phyloP scores from a whole-genome alignment of 148 eudicot species.

The Selenicereus undatus region DNA sequence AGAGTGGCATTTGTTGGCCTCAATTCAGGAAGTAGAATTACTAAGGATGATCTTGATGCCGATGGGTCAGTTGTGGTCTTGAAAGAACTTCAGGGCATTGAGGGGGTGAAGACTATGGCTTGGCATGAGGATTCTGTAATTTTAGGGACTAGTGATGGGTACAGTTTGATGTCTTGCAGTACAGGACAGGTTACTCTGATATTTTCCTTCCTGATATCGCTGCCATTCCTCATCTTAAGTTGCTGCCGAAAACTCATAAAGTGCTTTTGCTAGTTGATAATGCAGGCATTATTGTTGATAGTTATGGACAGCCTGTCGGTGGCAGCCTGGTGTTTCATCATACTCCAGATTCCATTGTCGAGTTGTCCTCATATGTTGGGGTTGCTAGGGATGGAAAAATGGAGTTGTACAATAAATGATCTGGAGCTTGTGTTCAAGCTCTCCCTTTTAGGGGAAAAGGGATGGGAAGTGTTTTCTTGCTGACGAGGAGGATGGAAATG shows the following conservation, averaged over 20 bases:
- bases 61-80: constrained; percentile 44
- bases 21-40: constrained; percentile 17
- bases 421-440: constrained; percentile 65
- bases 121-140: constrained; percentile 85
- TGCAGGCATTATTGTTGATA: constrained; percentile 68
- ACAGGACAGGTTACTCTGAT: constrained; percentile 58
- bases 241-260: constrained; percentile 52
- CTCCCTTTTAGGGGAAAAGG: constrained; percentile 48
- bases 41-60: constrained; percentile 12
- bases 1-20: constrained; percentile 61
- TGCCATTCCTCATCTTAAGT: constrained; percentile 54
- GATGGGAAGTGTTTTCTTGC: constrained; percentile 47
- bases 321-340: constrained; percentile 83
- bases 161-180: constrained; percentile 65
- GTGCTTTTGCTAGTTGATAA: constrained; percentile 84
- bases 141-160: constrained; percentile 64
- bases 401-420: constrained; percentile 76
- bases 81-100: constrained; percentile 73
- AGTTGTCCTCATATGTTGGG: constrained; percentile 56
- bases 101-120: constrained; percentile 51
- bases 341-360: constrained; percentile 69
- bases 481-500: constrained; percentile 52
- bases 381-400: constrained; percentile 51
- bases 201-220: constrained; percentile 74
- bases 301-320: constrained; percentile 82